Evolutionary conservation across 2,329 filamentous ascomycete genomes (phyloP), one percentile per base, ranked within the genome.

Genomic region (Curvularia eragrostidis): DNA sequence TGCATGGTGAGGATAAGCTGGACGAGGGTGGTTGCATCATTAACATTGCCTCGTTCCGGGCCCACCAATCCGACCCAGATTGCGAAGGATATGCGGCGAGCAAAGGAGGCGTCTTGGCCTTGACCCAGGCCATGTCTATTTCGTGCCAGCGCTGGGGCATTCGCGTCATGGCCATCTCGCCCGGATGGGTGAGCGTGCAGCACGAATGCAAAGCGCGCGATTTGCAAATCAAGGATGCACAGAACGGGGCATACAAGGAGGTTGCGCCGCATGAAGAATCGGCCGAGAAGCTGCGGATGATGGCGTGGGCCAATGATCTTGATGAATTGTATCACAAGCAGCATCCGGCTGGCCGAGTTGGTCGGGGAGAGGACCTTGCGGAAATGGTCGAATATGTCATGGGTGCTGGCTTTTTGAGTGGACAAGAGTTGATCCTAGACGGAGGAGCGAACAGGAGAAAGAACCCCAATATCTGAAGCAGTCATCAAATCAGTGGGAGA

Each of bases 131-230:
- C 26, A 77, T 83, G 78, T 76, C 80, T 23, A 76, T 81, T 15
- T 80, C 77, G 28, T 72, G 83, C 34, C 73, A 77, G 44, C 66
- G 70, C 5, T 77, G 76, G 49, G 74, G 77, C 5, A 76, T 84
- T 26, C 73, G 79, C 7, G 79, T 81, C 38, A 82, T 82, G 58
- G 76, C 79, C 0, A 79, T 84, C 19, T 66, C 82, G 26, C 81
- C 81, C 0, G 82, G 82, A 0, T 84, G 82, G 82, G 80, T 84
- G 44, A 75, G 82, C 60, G 81, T 83, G 13, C 71, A 68, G 42
- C 73, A 82, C 47, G 78, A 80, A 65, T 75, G 74, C 41, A 70
- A 70, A 58, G 67, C 70, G 5, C 75, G 73, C 3, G 79, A 83
- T 64, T 74, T 79, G 65, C 68, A 75, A 41, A 76, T 76, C 0